phyloP scores from a whole-genome alignment of 2,329 filamentous ascomycete species.

The Blastomyces silverae region DNA sequence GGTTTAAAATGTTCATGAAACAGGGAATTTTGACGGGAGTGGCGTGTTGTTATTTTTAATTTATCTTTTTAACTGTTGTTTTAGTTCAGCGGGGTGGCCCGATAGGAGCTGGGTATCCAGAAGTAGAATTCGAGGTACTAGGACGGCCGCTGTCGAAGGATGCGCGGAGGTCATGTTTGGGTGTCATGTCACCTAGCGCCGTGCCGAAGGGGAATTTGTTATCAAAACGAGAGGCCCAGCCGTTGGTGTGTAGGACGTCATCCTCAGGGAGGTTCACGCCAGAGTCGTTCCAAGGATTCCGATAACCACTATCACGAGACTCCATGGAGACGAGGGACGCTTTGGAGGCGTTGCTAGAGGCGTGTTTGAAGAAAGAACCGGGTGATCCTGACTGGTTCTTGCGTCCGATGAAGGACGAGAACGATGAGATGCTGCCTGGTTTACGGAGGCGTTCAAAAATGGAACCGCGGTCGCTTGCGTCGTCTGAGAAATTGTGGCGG shows the following conservation, averaged over 20 bases:
- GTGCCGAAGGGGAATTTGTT: constrained; percentile 60
- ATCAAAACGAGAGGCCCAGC: constrained; percentile 49
- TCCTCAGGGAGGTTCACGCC: constrained; percentile 91
- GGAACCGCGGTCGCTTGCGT: constrained; percentile 69
- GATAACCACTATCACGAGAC: constrained; percentile 87
- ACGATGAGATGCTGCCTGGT: constrained; percentile 87
- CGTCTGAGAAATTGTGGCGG: constrained; percentile 74
- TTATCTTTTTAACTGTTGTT: background rate
- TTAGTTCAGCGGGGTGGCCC: constrained; percentile 73
- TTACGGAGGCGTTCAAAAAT: constrained; percentile 91
- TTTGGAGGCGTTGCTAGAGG: constrained; percentile 82
- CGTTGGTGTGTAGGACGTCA: constrained; percentile 59
- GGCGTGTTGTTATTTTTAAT: constrained; percentile 36
- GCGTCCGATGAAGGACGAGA: constrained; percentile 92
- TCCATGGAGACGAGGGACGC: constrained; percentile 94
- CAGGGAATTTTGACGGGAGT: constrained; percentile 32
- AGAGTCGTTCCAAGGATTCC: constrained; percentile 97
- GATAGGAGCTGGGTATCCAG: constrained; percentile 90
- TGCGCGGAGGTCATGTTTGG: constrained; percentile 73
- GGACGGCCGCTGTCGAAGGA: constrained; percentile 88
- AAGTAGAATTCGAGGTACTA: constrained; percentile 93
- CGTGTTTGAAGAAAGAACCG: constrained; percentile 84
- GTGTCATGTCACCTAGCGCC: constrained; percentile 69
- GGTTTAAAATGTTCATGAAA: constrained; percentile 17
- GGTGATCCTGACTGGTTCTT: constrained; percentile 89